phyloP scores from a whole-genome alignment of 73 alveolate species.

The Breviolum minutum region DNA sequence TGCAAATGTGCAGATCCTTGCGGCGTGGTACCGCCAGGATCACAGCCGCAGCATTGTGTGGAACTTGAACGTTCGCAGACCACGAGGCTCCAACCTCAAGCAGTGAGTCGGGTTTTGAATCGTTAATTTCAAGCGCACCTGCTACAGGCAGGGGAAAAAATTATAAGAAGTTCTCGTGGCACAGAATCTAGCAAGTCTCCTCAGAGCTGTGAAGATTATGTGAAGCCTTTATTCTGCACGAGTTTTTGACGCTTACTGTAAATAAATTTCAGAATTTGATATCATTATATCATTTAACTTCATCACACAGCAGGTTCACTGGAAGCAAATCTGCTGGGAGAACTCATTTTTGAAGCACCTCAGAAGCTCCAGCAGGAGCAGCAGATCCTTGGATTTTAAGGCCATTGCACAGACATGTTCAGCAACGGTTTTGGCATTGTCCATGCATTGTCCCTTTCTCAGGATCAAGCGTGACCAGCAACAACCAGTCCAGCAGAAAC shows the following conservation, averaged over 20 bases:
- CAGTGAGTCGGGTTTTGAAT: not conserved
- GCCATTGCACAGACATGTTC: not conserved
- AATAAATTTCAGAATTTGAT: no score
- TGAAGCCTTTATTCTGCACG: not conserved
- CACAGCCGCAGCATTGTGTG: constrained; percentile 94
- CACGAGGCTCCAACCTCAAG: constrained; percentile 43
- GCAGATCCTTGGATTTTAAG: constrained; percentile 10
- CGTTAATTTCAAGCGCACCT: not conserved
- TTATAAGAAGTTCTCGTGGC: no score
- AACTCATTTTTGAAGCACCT: constrained; percentile 85
- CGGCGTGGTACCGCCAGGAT: constrained; percentile 20
- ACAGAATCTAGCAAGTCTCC: no score
- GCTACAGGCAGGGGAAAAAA: not conserved
- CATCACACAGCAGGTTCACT: constrained; percentile 9
- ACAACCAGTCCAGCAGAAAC: constrained; percentile 8
- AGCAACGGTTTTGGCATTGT: not conserved
- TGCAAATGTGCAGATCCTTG: no score
- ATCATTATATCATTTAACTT: no score
- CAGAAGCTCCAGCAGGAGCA: constrained; percentile 79
- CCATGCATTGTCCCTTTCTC: not conserved
- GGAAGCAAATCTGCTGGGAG: constrained; percentile 90
- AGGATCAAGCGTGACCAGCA: constrained; percentile 92
- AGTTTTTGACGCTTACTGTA: no score
- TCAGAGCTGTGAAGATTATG: not conserved
- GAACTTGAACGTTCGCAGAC: constrained; percentile 84